Conservation (phyloP, 2,329 filamentous ascomycete genomes). For the Orbilia brochopaga region DNA sequence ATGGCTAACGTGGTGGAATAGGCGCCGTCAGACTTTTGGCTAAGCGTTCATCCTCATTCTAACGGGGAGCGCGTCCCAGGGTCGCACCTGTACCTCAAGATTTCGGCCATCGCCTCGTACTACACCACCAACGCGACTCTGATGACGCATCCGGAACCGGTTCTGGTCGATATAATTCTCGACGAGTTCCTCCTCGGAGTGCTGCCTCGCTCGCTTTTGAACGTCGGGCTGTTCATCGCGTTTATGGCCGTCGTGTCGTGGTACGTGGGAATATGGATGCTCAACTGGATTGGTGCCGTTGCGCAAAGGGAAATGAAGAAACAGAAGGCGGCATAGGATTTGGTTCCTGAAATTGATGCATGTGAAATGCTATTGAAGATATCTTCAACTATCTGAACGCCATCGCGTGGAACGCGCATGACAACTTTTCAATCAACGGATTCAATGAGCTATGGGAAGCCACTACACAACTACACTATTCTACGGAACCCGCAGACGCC, state of each 20-base stretch:
- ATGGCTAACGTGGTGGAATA: conserved; percentile 57
- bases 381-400: background rate
- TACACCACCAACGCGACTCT: conserved; percentile 75
- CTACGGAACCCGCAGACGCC: background rate
- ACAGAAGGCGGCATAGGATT: conserved; percentile 15
- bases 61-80: background rate
- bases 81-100: conserved; percentile 73
- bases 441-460: too few relatives aligned
- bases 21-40: conserved; percentile 83
- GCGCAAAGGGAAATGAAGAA: conserved; percentile 14
- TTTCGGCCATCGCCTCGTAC: conserved; percentile 82
- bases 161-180: conserved; percentile 66
- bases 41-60: conserved; percentile 64
- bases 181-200: conserved; percentile 38
- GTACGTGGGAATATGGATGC: conserved; percentile 18
- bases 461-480: too few relatives aligned
- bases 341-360: background rate
- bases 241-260: conserved; percentile 17
- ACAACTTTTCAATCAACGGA: background rate
- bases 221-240: conserved; percentile 31
- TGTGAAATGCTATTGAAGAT: conserved; percentile 11
- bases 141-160: conserved; percentile 76
- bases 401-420: background rate
- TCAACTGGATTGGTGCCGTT: conserved; percentile 22
- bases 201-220: conserved; percentile 30